Evolutionary conservation across 352 stramenopile species (phyloP).

Genomic region (Saprolegnia parasitica): DNA sequence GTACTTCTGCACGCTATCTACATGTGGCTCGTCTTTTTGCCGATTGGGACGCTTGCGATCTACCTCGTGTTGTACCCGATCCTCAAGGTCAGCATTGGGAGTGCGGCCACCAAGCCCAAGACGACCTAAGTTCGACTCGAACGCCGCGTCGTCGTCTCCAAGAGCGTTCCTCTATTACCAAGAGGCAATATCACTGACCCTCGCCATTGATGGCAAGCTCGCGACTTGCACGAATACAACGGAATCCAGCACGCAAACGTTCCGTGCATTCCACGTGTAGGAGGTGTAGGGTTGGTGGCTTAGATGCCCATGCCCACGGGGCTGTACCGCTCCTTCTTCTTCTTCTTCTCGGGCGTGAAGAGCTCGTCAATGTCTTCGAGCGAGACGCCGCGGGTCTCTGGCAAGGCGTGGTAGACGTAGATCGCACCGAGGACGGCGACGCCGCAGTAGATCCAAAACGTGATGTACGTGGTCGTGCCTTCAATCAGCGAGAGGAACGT

Average conservation of each 20-base stretch:
- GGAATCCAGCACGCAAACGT: too few relatives aligned
- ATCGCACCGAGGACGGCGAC: constrained; percentile 66
- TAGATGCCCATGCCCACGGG: constrained; percentile 13
- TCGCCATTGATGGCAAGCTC: too few relatives aligned
- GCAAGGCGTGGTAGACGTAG: constrained; percentile 77
- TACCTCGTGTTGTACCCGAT: constrained; percentile 66
- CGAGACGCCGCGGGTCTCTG: constrained; percentile 90
- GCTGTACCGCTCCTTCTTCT: constrained; percentile 35
- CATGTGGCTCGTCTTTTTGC: constrained; percentile 65
- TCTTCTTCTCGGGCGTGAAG: constrained; percentile 47
- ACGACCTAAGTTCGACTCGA: neutral
- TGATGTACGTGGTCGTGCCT: constrained; percentile 45
- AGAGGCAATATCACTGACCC: neutral
- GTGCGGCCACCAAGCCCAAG: neutral
- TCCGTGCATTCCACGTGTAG: too few relatives aligned
- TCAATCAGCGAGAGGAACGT: constrained; percentile 91
- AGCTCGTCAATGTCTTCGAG: constrained; percentile 91
- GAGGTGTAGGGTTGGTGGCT: too few relatives aligned
- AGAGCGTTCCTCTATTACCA: neutral
- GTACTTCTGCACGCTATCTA: constrained; percentile 74
- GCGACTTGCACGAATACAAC: too few relatives aligned
- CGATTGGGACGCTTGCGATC: constrained; percentile 52
- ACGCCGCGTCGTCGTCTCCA: too few relatives aligned
- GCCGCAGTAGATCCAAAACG: constrained; percentile 90
- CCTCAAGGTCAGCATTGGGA: constrained; percentile 33